Evolutionary conservation across 495 filamentous ascomycete genomes (phyloP).

Genomic region (Zalerion maritima): DNA sequence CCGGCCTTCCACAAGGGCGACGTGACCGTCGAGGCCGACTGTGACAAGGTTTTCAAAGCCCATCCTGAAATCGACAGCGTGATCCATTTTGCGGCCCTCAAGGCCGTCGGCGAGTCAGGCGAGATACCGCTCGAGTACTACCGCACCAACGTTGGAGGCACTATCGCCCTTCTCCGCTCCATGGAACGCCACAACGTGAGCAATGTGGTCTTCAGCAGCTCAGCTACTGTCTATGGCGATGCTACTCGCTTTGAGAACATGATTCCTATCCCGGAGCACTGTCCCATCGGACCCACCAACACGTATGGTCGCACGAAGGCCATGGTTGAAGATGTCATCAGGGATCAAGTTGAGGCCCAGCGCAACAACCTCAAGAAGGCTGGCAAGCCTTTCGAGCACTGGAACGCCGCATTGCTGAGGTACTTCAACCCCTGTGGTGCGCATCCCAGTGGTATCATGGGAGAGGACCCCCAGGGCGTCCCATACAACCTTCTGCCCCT

Average conservation of each 20-base stretch:
- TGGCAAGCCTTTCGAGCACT: conserved; percentile 60
- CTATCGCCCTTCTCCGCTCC: conserved; percentile 69
- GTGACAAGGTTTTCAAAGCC: conserved; percentile 77
- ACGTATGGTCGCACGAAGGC: conserved; percentile 93
- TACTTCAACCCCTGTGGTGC: conserved; percentile 98
- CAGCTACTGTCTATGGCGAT: conserved; percentile 94
- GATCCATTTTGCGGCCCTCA: conserved; percentile 95
- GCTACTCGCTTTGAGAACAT: conserved; percentile 92
- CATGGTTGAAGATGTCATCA: conserved; percentile 79
- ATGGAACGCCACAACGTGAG: conserved; percentile 81
- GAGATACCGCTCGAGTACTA: conserved; percentile 98
- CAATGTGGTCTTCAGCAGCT: conserved; percentile 87
- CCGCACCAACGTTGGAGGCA: conserved; percentile 87
- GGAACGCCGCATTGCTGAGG: conserved; percentile 85
- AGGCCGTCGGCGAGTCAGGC: conserved; percentile 93
- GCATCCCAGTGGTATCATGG: conserved; percentile 95
- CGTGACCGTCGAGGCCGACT: conserved; percentile 65
- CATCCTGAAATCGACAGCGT: conserved; percentile 93
- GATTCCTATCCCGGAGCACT: conserved; percentile 96
- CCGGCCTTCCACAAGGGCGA: conserved; percentile 77
- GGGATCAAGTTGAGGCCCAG: conserved; percentile 77
- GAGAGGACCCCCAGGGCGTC: conserved; percentile 89
- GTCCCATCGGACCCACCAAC: conserved; percentile 92
- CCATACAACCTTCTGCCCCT: conserved; percentile 93
- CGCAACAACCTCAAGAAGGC: conserved; percentile 70